Conservation (phyloP, 441 rosid genomes). For the Hypseocharis bilobata region DNA sequence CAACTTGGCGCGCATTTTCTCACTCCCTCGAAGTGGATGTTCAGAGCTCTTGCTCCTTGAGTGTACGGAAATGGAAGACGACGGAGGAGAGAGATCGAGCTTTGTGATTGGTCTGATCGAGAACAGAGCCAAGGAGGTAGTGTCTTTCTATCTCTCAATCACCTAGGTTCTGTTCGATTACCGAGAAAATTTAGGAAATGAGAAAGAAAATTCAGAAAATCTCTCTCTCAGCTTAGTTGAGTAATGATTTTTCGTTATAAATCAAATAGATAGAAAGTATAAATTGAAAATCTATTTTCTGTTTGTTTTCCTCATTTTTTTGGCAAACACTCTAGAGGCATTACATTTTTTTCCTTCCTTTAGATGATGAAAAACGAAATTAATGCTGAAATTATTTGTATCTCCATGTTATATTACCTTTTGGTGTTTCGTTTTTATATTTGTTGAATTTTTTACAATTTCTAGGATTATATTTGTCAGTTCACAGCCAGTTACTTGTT, state of each 20-base stretch:
- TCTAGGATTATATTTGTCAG: not conserved
- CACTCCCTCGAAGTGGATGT: not conserved
- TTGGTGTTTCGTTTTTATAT: not conserved
- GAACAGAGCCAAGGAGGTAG: conserved; percentile 97
- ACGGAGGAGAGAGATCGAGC: conserved; percentile 72
- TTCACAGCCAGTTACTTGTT: not conserved
- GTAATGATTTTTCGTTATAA: not conserved
- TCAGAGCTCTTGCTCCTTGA: conserved; percentile 10
- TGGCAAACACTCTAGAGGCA: not conserved
- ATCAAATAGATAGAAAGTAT: not conserved
- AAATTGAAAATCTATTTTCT: not conserved
- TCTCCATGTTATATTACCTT: not conserved
- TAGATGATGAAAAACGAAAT: not conserved
- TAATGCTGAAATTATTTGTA: not conserved
- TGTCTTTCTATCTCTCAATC: not conserved
- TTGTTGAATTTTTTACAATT: not conserved
- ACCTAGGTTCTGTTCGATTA: conserved; percentile 24
- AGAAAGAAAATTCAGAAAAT: not conserved
- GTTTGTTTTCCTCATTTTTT: not conserved
- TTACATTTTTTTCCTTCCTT: not conserved
- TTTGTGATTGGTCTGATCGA: conserved; percentile 72
- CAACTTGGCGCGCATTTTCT: conserved; percentile 1
- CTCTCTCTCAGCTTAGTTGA: not conserved
- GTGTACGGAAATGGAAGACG: conserved; percentile 67
- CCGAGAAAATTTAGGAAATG: conserved; percentile 22